Evolutionary conservation across 331 rosid genomes (phyloP).

Genomic region (Quercus phellos): DNA sequence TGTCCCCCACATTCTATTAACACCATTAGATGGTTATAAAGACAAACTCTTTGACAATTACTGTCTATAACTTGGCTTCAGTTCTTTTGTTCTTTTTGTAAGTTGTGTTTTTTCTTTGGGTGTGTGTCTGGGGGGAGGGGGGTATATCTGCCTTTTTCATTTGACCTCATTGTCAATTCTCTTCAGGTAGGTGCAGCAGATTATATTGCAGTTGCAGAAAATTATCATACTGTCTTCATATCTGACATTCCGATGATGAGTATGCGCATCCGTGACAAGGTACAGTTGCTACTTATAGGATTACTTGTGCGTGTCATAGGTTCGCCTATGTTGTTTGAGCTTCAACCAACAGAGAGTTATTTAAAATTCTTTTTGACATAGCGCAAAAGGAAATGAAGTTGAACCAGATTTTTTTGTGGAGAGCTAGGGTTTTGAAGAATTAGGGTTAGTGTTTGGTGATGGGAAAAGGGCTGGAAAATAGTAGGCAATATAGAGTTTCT

Average conservation of each 20-base stretch:
- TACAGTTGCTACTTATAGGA: conserved; percentile 13
- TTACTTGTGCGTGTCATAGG: background rate
- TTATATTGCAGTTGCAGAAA: conserved; percentile 92
- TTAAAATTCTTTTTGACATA: background rate
- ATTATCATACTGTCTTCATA: conserved; percentile 83
- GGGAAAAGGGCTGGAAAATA: no score
- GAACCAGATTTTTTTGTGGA: no score
- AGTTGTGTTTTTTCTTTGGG: background rate
- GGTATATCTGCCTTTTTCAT: background rate
- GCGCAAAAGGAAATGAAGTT: no score
- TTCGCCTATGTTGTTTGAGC: background rate
- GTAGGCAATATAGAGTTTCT: no score
- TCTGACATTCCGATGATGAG: conserved; percentile 87
- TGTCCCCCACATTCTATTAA: no score
- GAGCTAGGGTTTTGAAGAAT: no score
- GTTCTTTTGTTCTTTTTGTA: background rate
- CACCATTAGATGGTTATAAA: no score
- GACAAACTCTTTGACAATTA: no score
- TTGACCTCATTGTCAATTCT: conserved; percentile 7
- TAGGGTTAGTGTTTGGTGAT: no score
- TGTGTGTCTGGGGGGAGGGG: background rate
- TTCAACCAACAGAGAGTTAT: background rate
- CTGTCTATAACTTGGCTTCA: background rate
- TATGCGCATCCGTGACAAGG: conserved; percentile 93
- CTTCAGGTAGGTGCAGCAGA: conserved; percentile 96